Evolutionary conservation across 2,329 filamentous ascomycete species (phyloP), one percentile per base, ranked within the genome.

Genomic region (Fusarium tanahbumbuense): DNA sequence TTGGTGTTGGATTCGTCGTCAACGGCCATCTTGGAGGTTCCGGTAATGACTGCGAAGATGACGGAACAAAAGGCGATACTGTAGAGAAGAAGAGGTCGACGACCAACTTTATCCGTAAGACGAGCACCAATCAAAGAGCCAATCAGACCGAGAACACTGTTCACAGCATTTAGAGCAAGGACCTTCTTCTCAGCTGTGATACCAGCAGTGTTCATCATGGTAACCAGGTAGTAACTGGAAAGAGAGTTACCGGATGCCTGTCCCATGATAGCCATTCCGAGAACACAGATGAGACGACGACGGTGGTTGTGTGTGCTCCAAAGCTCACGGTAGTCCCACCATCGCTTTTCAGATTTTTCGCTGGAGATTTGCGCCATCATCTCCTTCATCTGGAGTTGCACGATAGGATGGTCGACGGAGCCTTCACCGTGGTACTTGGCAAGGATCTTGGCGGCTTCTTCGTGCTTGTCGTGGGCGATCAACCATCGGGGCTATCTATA

Each of bases 291-390:
- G 13, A 89, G 82, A 20, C 86, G 83, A 58, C 85, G 85, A 15
- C 83, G 80, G 6, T 83, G 81, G 3, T 81, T 82, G 53, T 80
- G 81, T 6, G 80, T 82, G 74, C 82, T 82, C 79, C 85, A 83
- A 5, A 88, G 81, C 41, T 84, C 83, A 54, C 82, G 79, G 73
- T 87, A 88, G 75, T 88, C 85, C 81, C 83, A 88, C 81, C 84
- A 85, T 50, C 82, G 79, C 75, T 86, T 85, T 65, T 86, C 84
- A 1, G 82, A 81, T 15, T 81, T 81, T 23, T 85, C 81, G 61
- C 67, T 65, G n/a, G 79, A 76, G 27, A 83, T 82, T 45, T 77
- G 74, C 2, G 75, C 64, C 52, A 79, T 74, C 69, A 83, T 82
- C 60, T 84, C 81, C 30, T 74, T 75, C 56, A 81, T 75, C 68